Evolutionary conservation across 176 grass and related monocot genomes (phyloP), one percentile per base, ranked within the genome.

Genomic region (Oryza brachyantha): DNA sequence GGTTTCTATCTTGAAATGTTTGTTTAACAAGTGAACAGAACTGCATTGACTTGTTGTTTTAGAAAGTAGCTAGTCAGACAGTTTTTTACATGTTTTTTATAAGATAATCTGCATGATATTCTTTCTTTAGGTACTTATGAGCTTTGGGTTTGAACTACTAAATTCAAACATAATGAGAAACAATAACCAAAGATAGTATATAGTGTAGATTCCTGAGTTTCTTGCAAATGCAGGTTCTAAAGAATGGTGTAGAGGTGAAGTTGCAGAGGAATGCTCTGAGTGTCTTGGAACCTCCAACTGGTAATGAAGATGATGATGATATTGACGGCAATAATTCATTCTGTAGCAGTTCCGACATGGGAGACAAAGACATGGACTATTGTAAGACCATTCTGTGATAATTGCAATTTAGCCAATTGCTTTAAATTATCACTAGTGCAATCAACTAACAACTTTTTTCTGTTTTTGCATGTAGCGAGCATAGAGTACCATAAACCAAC

Each of bases 201-300:
- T 36, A 36, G 35, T n/a, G 38, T 13, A 8, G 22, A 19, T 68
- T 35, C n/a, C 60, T 77, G 29, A 83, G 8, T 61, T 79, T 73
- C 16, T 54, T 82, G 79, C 1, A 35, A 84, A 70, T 74, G 5
- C 39, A 94, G 92, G 80, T 89, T 75, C 81, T 95, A 22, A 95
- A 95, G 73, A 95, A 95, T 69, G 89, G 93, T 37, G 84, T 92
- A 8, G 93, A 95, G 93, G 93, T 95, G 50, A 92, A 95, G 87
- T 61, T 95, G 74, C 93, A 95, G 84, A 90, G 93, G 78, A 95
- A 95, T 74, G 93, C 93, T 26, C 28, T 95, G 69, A 87, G 89
- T 70, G 89, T 95, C 45, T 89, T 95, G 78, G 93, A 95, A 86
- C 81, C 89, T 73, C 89, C 93, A 67, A 92, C 86, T 25, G 86